phyloP scores from a whole-genome alignment of 495 filamentous ascomycete genomes.

The Hypoxylon perforatum region DNA sequence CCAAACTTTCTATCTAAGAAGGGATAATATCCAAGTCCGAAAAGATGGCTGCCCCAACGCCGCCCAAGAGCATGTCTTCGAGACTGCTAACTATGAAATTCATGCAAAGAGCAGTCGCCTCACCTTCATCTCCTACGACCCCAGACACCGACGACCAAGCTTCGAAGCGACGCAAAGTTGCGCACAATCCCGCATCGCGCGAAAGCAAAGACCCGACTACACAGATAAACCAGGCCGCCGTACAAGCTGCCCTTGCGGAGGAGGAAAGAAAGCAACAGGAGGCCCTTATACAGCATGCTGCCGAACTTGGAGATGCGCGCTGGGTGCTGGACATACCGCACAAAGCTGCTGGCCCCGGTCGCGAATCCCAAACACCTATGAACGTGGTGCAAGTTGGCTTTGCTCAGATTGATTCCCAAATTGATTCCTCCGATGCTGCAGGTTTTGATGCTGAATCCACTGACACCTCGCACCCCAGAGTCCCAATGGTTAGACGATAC shows the following conservation, averaged over 20 bases:
- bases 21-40: not conserved
- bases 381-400: conserved; percentile 62
- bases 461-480: conserved; percentile 42
- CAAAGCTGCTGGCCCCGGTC: conserved; percentile 26
- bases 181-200: conserved; percentile 32
- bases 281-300: conserved; percentile 75
- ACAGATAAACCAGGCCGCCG: conserved; percentile 56
- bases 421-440: conserved; percentile 50
- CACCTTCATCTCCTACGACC: conserved; percentile 57
- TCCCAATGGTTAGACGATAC: conserved; percentile 48
- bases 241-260: conserved; percentile 75
- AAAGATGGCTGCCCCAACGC: conserved; percentile 52
- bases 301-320: conserved; percentile 82
- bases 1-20: not conserved
- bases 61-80: conserved; percentile 84
- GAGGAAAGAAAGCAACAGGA: conserved; percentile 80
- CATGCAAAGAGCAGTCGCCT: conserved; percentile 90
- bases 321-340: conserved; percentile 75
- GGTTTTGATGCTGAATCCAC: conserved; percentile 42
- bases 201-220: conserved; percentile 45
- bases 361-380: conserved; percentile 44
- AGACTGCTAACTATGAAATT: conserved; percentile 97
- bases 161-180: conserved; percentile 66
- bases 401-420: conserved; percentile 61
- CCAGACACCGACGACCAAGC: conserved; percentile 51